These are phyloP conservation scores for Aspergillus heteromorphus DNA, from an alignment of 495 filamentous ascomycete species.

Conservation along the genomic window DNA sequence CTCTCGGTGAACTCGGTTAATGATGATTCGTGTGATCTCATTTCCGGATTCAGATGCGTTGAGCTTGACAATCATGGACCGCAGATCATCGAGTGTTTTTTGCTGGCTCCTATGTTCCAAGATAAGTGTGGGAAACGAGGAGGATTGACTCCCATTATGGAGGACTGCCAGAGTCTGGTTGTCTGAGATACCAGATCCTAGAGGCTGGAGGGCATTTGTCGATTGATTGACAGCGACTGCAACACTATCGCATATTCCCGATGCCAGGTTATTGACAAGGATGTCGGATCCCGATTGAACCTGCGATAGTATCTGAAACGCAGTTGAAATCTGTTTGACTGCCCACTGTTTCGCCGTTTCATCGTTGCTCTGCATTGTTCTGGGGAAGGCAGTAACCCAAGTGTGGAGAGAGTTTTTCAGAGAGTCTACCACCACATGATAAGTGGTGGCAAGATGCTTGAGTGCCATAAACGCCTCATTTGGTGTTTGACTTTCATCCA, in stretches of 20 bases:
- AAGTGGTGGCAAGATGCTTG: conserved; percentile 55
- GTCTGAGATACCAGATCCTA: conserved; percentile 17
- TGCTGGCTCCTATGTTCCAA: conserved; percentile 61
- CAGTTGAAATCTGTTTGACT: conserved; percentile 66
- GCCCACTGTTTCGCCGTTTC: conserved; percentile 67
- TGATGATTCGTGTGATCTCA: conserved; percentile 50
- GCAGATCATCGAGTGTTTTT: conserved; percentile 49
- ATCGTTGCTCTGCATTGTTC: conserved; percentile 80
- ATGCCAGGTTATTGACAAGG: conserved; percentile 61
- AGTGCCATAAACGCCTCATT: conserved; percentile 43
- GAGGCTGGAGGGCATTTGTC: conserved; percentile 22
- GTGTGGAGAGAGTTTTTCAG: conserved; percentile 69
- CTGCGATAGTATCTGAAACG: conserved; percentile 62
- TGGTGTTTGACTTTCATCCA: conserved; percentile 35
- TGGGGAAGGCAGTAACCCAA: conserved; percentile 75
- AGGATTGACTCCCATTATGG: conserved; percentile 14
- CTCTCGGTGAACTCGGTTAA: conserved; percentile 51
- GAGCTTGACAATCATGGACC: conserved; percentile 37
- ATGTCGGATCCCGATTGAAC: conserved; percentile 63
- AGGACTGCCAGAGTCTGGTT: conserved; percentile 24
- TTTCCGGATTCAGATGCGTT: conserved; percentile 35
- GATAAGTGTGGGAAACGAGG: conserved; percentile 55
- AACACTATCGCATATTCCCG: conserved; percentile 44
- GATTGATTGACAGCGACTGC: conserved; percentile 31
- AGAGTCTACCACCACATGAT: conserved; percentile 58